Conservation (phyloP, 441 rosid genomes). For the Monsonia emarginata region DNA sequence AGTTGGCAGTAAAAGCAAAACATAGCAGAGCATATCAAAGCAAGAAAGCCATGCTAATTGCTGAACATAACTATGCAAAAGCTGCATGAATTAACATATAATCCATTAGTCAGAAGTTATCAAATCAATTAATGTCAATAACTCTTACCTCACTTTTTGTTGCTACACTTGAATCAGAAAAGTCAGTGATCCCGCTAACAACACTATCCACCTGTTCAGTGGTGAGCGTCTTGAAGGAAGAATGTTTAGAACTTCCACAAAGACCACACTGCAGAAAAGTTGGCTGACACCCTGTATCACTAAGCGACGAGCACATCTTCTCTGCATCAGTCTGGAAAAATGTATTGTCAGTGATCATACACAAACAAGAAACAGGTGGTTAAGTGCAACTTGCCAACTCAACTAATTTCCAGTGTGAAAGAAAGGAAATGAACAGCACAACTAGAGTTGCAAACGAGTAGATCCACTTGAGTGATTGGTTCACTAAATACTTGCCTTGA, state of each 20-base stretch:
- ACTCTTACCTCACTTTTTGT: conserved; percentile 10
- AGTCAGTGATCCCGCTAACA: conserved; percentile 16
- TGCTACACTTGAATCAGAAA: conserved; percentile 22
- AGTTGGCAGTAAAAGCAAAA: neutral
- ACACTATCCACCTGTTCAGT: conserved; percentile 33
- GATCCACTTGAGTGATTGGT: no score
- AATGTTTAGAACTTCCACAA: conserved; percentile 34
- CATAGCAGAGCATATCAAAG: neutral
- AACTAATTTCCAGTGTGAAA: no score
- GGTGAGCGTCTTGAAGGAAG: conserved; percentile 43
- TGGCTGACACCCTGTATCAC: conserved; percentile 27
- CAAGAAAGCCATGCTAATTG: neutral
- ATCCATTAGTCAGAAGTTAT: neutral
- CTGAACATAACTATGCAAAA: neutral
- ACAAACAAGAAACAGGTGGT: neutral
- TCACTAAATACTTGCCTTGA: no score
- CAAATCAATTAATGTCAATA: conserved; percentile 9
- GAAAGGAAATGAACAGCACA: no score
- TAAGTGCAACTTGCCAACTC: neutral
- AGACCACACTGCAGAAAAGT: conserved; percentile 34
- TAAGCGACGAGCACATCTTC: conserved; percentile 44
- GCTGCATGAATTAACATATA: neutral
- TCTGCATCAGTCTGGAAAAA: conserved; percentile 51
- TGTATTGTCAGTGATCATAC: conserved; percentile 5
- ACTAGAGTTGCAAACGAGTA: no score